A percentile compares a stretch with the other conserved stretches of the same genome.
phyloP scores from a whole-genome alignment of 1,284 basidiomycete genomes.

The Phylloboletellus chloephorus region DNA sequence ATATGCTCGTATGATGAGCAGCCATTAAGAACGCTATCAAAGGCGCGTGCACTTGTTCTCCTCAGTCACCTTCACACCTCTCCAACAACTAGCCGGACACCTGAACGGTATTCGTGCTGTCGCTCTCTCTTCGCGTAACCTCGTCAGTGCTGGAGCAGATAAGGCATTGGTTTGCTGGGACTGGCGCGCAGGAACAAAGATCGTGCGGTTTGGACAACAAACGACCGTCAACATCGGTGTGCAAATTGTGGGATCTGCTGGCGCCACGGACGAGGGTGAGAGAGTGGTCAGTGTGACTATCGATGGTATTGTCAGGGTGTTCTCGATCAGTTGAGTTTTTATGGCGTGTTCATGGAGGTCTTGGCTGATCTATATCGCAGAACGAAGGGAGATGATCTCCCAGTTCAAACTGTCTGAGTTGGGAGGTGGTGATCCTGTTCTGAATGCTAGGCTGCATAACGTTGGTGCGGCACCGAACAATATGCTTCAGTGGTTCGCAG shows the following conservation, averaged over 20 bases:
- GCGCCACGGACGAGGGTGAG: slow-evolving; percentile 56
- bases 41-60: slow-evolving; percentile 81
- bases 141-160: slow-evolving; percentile 85
- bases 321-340: slow-evolving; percentile 70
- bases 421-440: slow-evolving; percentile 58
- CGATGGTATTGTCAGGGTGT: slow-evolving; percentile 86
- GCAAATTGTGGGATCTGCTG: slow-evolving; percentile 59
- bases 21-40: slow-evolving; percentile 10
- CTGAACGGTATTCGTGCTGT: slow-evolving; percentile 82
- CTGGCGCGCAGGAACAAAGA: slow-evolving; percentile 79
- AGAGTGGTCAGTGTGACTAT: slow-evolving; percentile 85
- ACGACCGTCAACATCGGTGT: slow-evolving; percentile 90
- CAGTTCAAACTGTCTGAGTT: slow-evolving; percentile 84
- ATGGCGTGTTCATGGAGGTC: neutral
- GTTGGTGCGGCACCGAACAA: slow-evolving; percentile 76
- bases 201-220: slow-evolving; percentile 88
- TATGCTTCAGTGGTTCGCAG: slow-evolving; percentile 90
- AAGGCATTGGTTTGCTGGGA: slow-evolving; percentile 92
- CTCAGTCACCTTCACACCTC: slow-evolving; percentile 70
- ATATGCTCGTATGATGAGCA: neutral
- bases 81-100: slow-evolving; percentile 82
- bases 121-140: slow-evolving; percentile 76
- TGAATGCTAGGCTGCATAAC: slow-evolving; percentile 62
- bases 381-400: slow-evolving; percentile 81
- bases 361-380: slow-evolving; percentile 30